These are phyloP conservation scores for Diaporthe eres DNA, from an alignment of 2,329 filamentous ascomycete species.

Conservation along the genomic window DNA sequence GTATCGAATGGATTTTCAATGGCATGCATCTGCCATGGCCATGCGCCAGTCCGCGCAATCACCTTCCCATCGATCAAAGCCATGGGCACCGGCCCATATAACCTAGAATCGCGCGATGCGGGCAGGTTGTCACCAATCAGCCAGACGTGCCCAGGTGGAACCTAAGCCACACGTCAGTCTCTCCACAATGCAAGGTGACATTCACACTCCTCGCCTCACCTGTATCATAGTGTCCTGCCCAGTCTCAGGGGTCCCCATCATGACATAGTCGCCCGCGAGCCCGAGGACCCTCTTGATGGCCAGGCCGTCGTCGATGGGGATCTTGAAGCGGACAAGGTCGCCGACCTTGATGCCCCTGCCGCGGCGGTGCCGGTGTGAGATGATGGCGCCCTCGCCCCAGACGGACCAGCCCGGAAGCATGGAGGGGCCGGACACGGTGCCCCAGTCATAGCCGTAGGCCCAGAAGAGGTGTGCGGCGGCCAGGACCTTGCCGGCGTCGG, in stretches of 20 bases:
- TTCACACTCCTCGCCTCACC: conserved; percentile 52
- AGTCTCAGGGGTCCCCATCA: conserved; percentile 72
- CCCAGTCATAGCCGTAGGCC: conserved; percentile 74
- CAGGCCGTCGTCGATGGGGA: conserved; percentile 73
- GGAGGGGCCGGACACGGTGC: conserved; percentile 77
- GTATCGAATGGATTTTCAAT: conserved; percentile 56
- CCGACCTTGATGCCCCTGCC: conserved; percentile 80
- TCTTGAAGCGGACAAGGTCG: conserved; percentile 84
- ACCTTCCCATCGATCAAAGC: conserved; percentile 89
- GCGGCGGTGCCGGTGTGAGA: conserved; percentile 76
- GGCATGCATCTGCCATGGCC: conserved; percentile 65
- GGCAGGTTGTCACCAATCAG: conserved; percentile 89
- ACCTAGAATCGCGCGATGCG: conserved; percentile 87
- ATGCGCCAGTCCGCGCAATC: conserved; percentile 65
- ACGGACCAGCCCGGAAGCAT: conserved; percentile 90
- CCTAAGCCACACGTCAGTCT: conserved; percentile 61
- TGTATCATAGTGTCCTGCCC: conserved; percentile 72
- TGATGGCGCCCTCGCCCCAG: conserved; percentile 76
- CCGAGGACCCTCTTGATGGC: conserved; percentile 86
- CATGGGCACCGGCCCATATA: conserved; percentile 88
- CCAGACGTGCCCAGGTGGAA: conserved; percentile 94
- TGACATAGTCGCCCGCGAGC: conserved; percentile 82
- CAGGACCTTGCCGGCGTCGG: conserved; percentile 62
- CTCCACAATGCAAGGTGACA: neutral
- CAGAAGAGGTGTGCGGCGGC: conserved; percentile 64